These are phyloP conservation scores for Aspergillus sclerotiicarbonarius DNA, from an alignment of 495 filamentous ascomycete species.

Conservation along the genomic window DNA sequence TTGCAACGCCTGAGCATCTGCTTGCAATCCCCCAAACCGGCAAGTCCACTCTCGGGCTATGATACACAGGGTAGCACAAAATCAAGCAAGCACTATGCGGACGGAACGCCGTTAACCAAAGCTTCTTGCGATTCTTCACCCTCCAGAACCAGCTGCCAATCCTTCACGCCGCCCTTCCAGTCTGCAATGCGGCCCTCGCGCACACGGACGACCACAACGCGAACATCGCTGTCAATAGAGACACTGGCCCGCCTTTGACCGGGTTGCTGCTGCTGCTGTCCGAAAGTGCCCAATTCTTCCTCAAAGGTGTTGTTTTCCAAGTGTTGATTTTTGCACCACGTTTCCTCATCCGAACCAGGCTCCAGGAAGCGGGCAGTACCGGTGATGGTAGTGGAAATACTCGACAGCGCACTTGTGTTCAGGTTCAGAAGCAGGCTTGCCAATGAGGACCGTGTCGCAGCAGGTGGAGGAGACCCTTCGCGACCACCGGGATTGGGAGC, in stretches of 20 bases:
- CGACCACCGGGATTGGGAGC: conserved; percentile 49
- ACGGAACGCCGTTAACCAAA: conserved; percentile 40
- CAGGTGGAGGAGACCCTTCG: conserved; percentile 62
- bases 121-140: conserved; percentile 24
- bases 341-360: conserved; percentile 72
- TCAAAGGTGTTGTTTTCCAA: conserved; percentile 89
- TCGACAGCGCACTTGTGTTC: conserved; percentile 83
- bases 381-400: conserved; percentile 91
- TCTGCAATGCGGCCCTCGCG: conserved; percentile 74
- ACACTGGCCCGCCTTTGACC: conserved; percentile 40
- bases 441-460: conserved; percentile 64
- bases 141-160: conserved; percentile 59
- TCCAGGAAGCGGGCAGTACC: conserved; percentile 73
- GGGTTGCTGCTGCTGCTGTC: conserved; percentile 35
- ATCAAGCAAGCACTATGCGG: conserved; percentile 1
- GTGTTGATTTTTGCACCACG: conserved; percentile 76
- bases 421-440: conserved; percentile 81
- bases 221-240: conserved; percentile 68
- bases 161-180: conserved; percentile 75
- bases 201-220: conserved; percentile 72
- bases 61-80: background rate
- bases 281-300: conserved; percentile 46
- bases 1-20: background rate
- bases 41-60: background rate
- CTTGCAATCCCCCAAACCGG: background rate